Percentiles rank a stretch among this genome's conserved stretches.
Conservation (phyloP, 495 filamentous ascomycete species). For the Xylaria curta region DNA sequence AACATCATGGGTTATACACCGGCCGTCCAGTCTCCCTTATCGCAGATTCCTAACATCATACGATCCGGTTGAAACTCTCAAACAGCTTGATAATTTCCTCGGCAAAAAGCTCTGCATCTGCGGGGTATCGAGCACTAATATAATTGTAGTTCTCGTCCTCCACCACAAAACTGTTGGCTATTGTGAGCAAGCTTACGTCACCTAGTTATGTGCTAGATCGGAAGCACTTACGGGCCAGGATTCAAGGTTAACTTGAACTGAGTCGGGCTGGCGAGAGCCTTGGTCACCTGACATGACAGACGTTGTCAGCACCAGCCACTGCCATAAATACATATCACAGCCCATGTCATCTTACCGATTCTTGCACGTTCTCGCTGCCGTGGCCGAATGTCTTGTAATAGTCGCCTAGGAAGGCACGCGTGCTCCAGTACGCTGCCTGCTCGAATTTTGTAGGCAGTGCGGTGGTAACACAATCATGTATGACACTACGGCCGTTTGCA, state of each 20-base stretch:
- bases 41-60: constrained; percentile 9
- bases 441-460: constrained; percentile 59
- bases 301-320: constrained; percentile 18
- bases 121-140: constrained; percentile 58
- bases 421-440: constrained; percentile 56
- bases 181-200: constrained; percentile 5
- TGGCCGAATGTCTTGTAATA: constrained; percentile 65
- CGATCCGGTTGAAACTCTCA: constrained; percentile 38
- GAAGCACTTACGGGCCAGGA: constrained; percentile 53
- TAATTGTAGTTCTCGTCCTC: constrained; percentile 61
- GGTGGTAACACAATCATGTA: constrained; percentile 57
- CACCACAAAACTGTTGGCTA: constrained; percentile 52
- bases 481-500: constrained; percentile 51
- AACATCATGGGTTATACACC: constrained; percentile 2
- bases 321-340: neutral
- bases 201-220: neutral
- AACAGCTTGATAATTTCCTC: constrained; percentile 55
- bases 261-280: constrained; percentile 49
- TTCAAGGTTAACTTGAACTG: constrained; percentile 58
- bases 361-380: constrained; percentile 57
- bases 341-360: constrained; percentile 42
- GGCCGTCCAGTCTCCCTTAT: neutral
- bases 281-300: constrained; percentile 49
- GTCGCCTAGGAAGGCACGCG: constrained; percentile 57
- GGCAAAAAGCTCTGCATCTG: constrained; percentile 55